Conservation (phyloP, 768 basidiomycete genomes). For the Baorangia bicolor region DNA sequence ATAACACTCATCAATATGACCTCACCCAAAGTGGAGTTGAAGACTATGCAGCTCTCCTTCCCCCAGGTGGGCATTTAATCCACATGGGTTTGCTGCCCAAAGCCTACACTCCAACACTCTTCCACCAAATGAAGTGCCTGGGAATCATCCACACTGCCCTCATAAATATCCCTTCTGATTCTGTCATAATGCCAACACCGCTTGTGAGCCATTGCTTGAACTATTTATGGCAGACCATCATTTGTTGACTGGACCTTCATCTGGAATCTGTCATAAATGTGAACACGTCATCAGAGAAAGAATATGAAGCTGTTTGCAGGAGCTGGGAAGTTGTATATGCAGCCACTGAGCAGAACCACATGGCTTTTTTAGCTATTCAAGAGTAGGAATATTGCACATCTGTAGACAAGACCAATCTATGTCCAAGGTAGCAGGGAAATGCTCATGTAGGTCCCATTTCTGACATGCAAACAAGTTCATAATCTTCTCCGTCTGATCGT, state of each 20-base stretch:
- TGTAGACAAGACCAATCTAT: too few species aligned
- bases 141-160: conserved; percentile 32
- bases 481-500: too few species aligned
- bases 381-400: too few species aligned
- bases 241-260: conserved; percentile 30
- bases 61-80: conserved; percentile 32
- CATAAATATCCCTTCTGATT: conserved; percentile 5
- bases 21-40: conserved; percentile 11
- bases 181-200: neutral
- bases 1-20: conserved; percentile 26
- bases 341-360: conserved; percentile 22
- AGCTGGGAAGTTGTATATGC: conserved; percentile 30
- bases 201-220: too few species aligned
- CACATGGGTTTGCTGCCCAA: conserved; percentile 18
- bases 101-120: conserved; percentile 37
- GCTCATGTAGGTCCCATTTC: too few species aligned
- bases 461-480: too few species aligned
- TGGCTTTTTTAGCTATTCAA: neutral
- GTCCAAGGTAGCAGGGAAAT: too few species aligned
- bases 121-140: conserved; percentile 43
- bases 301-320: conserved; percentile 26
- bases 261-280: conserved; percentile 25
- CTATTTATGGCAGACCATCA: conserved; percentile 34
- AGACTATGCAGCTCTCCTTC: conserved; percentile 33
- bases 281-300: conserved; percentile 1